Conservation (phyloP, 169 alveolate genomes). For the Cryptosporidium ubiquitum region DNA sequence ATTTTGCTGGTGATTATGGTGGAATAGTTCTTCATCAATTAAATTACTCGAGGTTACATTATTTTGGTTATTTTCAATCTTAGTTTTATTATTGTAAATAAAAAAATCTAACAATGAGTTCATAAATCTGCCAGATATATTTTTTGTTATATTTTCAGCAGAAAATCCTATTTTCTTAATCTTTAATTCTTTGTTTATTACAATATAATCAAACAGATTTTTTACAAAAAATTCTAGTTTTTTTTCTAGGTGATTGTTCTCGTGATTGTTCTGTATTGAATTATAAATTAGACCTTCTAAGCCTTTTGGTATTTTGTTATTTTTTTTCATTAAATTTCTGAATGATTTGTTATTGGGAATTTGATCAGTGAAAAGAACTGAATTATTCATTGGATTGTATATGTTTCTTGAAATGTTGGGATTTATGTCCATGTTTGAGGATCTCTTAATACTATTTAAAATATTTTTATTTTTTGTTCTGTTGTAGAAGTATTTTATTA, state of each 20-base stretch:
- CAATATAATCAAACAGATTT: neutral
- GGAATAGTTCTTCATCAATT: neutral
- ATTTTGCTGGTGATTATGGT: neutral
- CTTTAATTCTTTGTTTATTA: neutral
- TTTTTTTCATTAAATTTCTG: neutral
- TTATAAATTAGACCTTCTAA: neutral
- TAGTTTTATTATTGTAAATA: neutral
- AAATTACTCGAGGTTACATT: neutral
- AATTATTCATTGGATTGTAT: neutral
- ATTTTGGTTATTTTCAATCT: neutral
- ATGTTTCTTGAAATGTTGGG: neutral
- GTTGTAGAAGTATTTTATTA: constrained; percentile 24
- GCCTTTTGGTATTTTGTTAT: neutral
- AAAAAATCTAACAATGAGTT: neutral
- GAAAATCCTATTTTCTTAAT: neutral
- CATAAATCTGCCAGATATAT: neutral
- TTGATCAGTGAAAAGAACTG: neutral
- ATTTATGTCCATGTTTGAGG: neutral
- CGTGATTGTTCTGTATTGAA: neutral
- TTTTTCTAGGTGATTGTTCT: neutral
- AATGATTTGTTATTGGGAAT: neutral
- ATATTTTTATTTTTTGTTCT: constrained; percentile 43
- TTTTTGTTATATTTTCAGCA: neutral
- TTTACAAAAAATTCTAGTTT: neutral
- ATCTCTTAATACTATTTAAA: constrained; percentile 3